Evolutionary conservation across 345 rosid genomes (phyloP), one percentile per base, ranked within the genome.

Genomic region (Gossypium thurberi): DNA sequence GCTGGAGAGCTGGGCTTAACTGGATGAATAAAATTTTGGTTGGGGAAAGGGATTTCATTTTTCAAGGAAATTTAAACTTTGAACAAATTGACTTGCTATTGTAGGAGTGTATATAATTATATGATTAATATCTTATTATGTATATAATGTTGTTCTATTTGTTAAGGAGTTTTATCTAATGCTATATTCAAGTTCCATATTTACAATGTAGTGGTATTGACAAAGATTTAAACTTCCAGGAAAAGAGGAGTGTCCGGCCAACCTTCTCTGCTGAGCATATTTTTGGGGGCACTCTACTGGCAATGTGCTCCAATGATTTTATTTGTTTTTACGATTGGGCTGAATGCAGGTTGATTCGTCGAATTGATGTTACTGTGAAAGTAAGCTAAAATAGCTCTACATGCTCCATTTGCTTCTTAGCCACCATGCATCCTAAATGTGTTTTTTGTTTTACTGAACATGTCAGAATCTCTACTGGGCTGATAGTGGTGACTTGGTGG

Each of bases 241-340:
- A 96, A 81, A 96, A 90, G 81, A 87, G 28, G 82, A 96, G 92
- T 80, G 78, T 96, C 64, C 85, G 97, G 72, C 98, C 99, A 74
- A 89, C 99, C 71, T 96, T 91, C 84, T 91, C 91, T 11, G 91
- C 97, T 48, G 99, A 96, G 82, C 96, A 65, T 72, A 96, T 96
- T 63, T 87, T 71, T 81, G 99, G 99, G 63, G 99, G 99, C 59
- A 87, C 90, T 77, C 81, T 96, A 75, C 81, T 96, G 84, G 98
- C 98, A 46, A 93, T 96, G 97, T 88, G 99, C 86, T 88, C 97
- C 65, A 96, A 83, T 82, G 99, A 93, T 78, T 96, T 96, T 77
- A 96, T 96, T 75, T 96, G 99, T 84, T 96, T 96, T 77, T 93
- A 93, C 80, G 99, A 96, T 85, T 96, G 99, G 99, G 91, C 90